phyloP scores from a whole-genome alignment of 2,329 filamentous ascomycete species.

The Penicillium sp. region DNA sequence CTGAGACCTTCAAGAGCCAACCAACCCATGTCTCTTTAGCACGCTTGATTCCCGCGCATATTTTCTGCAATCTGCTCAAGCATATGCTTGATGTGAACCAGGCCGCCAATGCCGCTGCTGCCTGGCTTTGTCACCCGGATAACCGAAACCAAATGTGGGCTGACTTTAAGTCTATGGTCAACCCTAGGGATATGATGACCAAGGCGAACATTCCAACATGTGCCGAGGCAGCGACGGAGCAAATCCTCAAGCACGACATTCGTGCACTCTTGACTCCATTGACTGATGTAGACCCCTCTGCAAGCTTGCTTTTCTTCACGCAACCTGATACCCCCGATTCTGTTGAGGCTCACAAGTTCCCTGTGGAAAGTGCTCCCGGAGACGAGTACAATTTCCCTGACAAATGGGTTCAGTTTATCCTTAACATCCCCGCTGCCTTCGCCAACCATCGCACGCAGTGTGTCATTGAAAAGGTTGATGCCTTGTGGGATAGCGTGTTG shows the following conservation, averaged over 20 bases:
- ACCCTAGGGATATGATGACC: conserved; percentile 41
- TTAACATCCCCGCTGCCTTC: conserved; percentile 41
- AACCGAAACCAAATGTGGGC: conserved; percentile 94
- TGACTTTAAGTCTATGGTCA: conserved; percentile 61
- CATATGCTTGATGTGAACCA: conserved; percentile 88
- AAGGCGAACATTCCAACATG: conserved; percentile 43
- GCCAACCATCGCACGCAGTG: conserved; percentile 44
- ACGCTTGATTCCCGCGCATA: conserved; percentile 80
- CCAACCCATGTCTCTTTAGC: conserved; percentile 82
- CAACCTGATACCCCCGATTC: conserved; percentile 35
- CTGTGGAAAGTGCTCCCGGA: conserved; percentile 37
- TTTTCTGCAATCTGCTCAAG: conserved; percentile 83
- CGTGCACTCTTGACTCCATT: conserved; percentile 45
- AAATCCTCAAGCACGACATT: conserved; percentile 46
- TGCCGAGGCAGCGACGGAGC: conserved; percentile 34
- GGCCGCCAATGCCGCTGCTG: conserved; percentile 88
- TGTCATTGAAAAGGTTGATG: conserved; percentile 45
- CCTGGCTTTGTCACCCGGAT: conserved; percentile 82
- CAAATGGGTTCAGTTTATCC: conserved; percentile 47
- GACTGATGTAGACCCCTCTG: conserved; percentile 29
- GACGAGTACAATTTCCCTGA: conserved; percentile 50
- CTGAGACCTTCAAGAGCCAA: conserved; percentile 78
- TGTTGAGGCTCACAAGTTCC: conserved; percentile 31
- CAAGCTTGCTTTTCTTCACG: conserved; percentile 34
- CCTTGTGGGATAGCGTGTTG: conserved; percentile 45